Conservation (phyloP, 2,329 filamentous ascomycete species). For the Fusarium chaquense region DNA sequence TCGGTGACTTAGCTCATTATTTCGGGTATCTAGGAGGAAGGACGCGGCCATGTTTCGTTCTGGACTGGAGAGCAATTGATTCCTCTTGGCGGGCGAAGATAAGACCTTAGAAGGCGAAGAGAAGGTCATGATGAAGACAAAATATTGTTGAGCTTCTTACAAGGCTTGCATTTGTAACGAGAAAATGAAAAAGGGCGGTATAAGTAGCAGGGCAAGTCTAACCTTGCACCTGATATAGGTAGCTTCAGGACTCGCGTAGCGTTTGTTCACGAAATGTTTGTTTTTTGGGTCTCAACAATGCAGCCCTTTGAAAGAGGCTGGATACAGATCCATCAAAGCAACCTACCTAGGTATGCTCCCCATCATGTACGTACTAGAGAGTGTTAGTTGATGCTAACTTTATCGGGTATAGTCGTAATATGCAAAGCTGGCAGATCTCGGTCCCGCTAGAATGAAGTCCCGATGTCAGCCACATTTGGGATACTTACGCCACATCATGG, state of each 20-base stretch:
- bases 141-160: constrained; percentile 35
- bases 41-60: constrained; percentile 64
- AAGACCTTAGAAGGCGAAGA: constrained; percentile 55
- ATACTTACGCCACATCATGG: constrained; percentile 22
- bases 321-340: constrained; percentile 39
- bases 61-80: constrained; percentile 57
- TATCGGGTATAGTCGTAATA: not conserved
- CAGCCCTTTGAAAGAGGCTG: constrained; percentile 39
- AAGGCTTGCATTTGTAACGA: constrained; percentile 36
- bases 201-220: not conserved
- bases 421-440: constrained; percentile 18
- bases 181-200: not conserved
- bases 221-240: not conserved
- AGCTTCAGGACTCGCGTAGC: constrained; percentile 11
- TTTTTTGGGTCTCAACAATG: constrained; percentile 37
- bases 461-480: constrained; percentile 23
- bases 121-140: constrained; percentile 55
- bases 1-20: constrained; percentile 72
- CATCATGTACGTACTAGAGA: constrained; percentile 32
- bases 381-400: constrained; percentile 6
- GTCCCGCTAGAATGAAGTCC: constrained; percentile 43
- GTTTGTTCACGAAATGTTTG: constrained; percentile 28
- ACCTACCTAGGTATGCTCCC: not conserved
- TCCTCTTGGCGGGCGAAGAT: constrained; percentile 57
- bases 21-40: constrained; percentile 71